Conservation (phyloP, 768 basidiomycete genomes). For the Lyophyllum atratum region DNA sequence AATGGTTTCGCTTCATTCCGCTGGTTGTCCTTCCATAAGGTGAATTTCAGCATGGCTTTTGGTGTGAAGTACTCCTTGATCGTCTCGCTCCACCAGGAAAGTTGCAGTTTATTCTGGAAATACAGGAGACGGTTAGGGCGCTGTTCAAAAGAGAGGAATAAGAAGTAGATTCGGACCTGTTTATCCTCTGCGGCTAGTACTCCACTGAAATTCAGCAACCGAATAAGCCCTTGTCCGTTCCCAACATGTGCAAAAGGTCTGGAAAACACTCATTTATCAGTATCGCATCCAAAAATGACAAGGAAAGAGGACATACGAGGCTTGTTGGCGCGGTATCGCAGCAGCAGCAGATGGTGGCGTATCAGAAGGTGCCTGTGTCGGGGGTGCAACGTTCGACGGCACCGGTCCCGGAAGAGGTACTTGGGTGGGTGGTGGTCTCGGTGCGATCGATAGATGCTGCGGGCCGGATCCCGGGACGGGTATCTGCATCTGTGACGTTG, state of each 20-base stretch:
- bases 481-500: constrained; percentile 22
- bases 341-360: constrained; percentile 17
- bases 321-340: constrained; percentile 12
- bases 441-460: constrained; percentile 30
- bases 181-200: constrained; percentile 56
- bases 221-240: constrained; percentile 62
- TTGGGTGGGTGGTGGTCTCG: constrained; percentile 30
- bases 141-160: too few species aligned
- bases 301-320: constrained; percentile 11
- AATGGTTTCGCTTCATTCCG: constrained; percentile 81
- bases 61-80: constrained; percentile 72
- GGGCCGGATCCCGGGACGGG: constrained; percentile 13
- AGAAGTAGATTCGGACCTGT: constrained; percentile 35
- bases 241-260: constrained; percentile 35
- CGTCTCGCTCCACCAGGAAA: constrained; percentile 67
- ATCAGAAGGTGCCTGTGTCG: constrained; percentile 25
- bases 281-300: neutral
- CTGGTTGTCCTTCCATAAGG: constrained; percentile 86
- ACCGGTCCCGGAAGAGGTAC: constrained; percentile 14
- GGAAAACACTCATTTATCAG: constrained; percentile 4
- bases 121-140: neutral
- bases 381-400: constrained; percentile 20
- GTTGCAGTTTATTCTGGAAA: constrained; percentile 52
- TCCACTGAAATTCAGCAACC: constrained; percentile 72
- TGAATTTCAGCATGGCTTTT: constrained; percentile 74